Percentiles rank a stretch among this genome's conserved stretches.
These are phyloP conservation scores for Cylindrotheca fusiformis DNA, from an alignment of 108 stramenopile species.

Conservation along the genomic window DNA sequence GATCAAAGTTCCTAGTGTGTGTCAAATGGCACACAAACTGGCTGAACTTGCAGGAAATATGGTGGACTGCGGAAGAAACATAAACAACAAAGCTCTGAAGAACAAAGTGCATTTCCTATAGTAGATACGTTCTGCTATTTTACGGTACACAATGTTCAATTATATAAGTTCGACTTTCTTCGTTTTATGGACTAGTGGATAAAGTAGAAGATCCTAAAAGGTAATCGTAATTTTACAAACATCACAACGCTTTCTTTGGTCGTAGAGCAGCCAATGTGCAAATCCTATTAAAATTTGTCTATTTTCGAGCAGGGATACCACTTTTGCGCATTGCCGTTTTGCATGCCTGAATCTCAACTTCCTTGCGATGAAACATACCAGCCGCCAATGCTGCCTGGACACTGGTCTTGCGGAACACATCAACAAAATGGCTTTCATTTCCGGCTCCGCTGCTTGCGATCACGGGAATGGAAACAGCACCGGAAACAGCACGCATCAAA, in stretches of 20 bases:
- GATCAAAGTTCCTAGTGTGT: constrained; percentile 59
- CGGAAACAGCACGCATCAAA: constrained; percentile 88
- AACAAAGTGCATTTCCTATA: constrained; percentile 56
- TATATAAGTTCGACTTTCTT: too few relatives aligned
- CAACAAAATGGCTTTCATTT: constrained; percentile 83
- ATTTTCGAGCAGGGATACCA: constrained; percentile 58
- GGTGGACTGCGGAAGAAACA: constrained; percentile 40
- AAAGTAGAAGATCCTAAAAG: too few relatives aligned
- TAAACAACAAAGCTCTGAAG: constrained; percentile 41
- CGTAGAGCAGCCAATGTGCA: too few relatives aligned
- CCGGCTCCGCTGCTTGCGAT: constrained; percentile 98
- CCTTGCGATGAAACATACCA: constrained; percentile 98
- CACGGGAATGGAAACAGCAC: constrained; percentile 92
- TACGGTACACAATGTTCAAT: too few relatives aligned
- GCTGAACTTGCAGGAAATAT: constrained; percentile 65
- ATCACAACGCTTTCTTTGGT: not conserved
- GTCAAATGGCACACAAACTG: constrained; percentile 62
- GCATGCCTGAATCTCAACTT: constrained; percentile 90
- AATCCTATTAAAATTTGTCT: too few relatives aligned
- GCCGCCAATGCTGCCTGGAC: constrained; percentile 96
- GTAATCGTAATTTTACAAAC: not conserved
- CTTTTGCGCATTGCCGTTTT: constrained; percentile 73
- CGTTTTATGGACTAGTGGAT: too few relatives aligned
- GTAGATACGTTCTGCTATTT: too few relatives aligned
- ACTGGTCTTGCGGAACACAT: constrained; percentile 86